Evolutionary conservation across 345 rosid genomes (phyloP).

Genomic region (Populus pruinosa): DNA sequence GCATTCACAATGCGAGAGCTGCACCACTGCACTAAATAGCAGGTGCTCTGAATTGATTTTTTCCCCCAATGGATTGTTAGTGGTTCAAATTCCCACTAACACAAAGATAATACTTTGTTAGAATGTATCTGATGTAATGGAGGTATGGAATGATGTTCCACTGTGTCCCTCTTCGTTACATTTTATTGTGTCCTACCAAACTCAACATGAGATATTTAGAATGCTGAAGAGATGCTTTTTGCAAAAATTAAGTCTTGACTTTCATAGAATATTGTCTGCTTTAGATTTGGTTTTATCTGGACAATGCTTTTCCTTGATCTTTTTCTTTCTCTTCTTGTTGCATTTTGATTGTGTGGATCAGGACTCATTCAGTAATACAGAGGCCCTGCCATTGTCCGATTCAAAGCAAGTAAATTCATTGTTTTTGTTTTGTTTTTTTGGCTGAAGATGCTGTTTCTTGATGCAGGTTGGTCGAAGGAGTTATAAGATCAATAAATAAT

Average conservation of each 20-base stretch:
- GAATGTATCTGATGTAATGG: too few relatives aligned
- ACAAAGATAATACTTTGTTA: too few relatives aligned
- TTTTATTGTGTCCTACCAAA: too few relatives aligned
- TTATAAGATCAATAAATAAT: constrained; percentile 80
- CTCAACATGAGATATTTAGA: too few relatives aligned
- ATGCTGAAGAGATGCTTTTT: too few relatives aligned
- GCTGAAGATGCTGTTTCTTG: constrained; percentile 22
- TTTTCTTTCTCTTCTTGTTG: background rate
- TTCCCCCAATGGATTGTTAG: too few relatives aligned
- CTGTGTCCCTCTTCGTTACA: too few relatives aligned
- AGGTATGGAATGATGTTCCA: too few relatives aligned
- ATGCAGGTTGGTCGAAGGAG: constrained; percentile 92
- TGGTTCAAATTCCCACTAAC: too few relatives aligned
- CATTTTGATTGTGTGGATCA: background rate
- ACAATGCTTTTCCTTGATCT: background rate
- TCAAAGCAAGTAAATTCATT: background rate
- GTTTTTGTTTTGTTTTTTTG: constrained; percentile 1
- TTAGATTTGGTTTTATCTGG: background rate
- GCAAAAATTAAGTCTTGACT: background rate
- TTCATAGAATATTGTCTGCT: background rate
- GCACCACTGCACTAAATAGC: too few relatives aligned
- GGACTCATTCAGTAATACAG: background rate
- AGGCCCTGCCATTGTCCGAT: background rate
- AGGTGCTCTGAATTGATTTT: too few relatives aligned
- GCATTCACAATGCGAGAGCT: too few relatives aligned